Percentiles rank a stretch among this genome's conserved stretches.
phyloP scores from a whole-genome alignment of 805 yeast genomes.

The Candida peoriensis region DNA sequence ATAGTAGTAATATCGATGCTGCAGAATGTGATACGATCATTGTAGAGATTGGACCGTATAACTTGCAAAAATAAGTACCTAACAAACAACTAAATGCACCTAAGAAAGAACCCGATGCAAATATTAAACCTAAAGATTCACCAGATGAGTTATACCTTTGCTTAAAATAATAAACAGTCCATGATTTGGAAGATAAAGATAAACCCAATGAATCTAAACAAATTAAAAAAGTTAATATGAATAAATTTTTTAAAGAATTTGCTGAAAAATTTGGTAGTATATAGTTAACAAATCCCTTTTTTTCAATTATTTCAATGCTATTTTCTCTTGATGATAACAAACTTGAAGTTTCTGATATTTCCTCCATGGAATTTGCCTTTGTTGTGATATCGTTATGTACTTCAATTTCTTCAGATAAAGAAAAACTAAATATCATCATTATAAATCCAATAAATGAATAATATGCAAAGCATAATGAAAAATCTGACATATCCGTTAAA shows the following conservation, averaged over 20 bases:
- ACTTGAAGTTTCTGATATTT: conserved; percentile 1
- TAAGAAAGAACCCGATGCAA: conserved; percentile 34
- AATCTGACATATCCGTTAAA: conserved; percentile 16
- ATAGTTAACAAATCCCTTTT: conserved; percentile 1
- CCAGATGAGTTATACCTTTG: conserved; percentile 31
- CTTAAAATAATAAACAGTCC: conserved; percentile 42
- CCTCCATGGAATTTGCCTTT: neutral
- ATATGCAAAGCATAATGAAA: conserved; percentile 9
- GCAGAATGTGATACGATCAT: conserved; percentile 42
- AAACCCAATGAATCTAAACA: conserved; percentile 41
- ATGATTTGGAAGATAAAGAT: conserved; percentile 38
- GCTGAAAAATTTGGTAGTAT: conserved; percentile 15
- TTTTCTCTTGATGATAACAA: neutral
- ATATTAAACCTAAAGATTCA: conserved; percentile 34
- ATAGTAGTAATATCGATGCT: conserved; percentile 33
- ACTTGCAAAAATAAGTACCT: conserved; percentile 38
- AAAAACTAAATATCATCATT: conserved; percentile 2
- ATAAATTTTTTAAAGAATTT: conserved; percentile 22
- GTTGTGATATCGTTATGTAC: conserved; percentile 9
- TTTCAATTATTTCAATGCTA: neutral
- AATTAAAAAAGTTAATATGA: conserved; percentile 33
- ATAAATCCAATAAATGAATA: conserved; percentile 7
- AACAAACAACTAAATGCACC: conserved; percentile 36
- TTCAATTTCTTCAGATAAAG: conserved; percentile 12
- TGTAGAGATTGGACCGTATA: conserved; percentile 39